Evolutionary conservation across 1,139 yeast genomes (phyloP).

Genomic region (Spencermartinsiella ligniputridi): DNA sequence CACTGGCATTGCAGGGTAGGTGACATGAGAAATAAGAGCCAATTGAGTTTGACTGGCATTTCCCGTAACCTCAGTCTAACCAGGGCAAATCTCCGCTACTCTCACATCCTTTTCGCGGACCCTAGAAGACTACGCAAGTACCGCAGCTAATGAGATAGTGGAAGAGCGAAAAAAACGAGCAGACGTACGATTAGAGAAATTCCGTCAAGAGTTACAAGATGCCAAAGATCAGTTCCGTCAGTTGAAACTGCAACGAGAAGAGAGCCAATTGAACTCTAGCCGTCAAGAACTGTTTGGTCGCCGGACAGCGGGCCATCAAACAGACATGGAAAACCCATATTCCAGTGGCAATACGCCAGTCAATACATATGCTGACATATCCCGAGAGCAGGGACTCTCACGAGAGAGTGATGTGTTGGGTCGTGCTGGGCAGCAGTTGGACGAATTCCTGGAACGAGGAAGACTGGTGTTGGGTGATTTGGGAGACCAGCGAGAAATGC

Average conservation of each 20-base stretch:
- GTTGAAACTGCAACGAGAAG: constrained; percentile 64
- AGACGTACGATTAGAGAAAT: constrained; percentile 53
- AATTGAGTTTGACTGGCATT: too few species aligned
- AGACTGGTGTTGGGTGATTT: constrained; percentile 80
- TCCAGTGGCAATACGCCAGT: constrained; percentile 14
- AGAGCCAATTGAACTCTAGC: constrained; percentile 42
- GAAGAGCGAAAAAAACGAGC: constrained; percentile 60
- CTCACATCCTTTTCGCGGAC: constrained; percentile 71
- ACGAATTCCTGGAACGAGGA: constrained; percentile 87
- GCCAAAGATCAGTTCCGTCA: constrained; percentile 55
- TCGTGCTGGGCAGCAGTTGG: constrained; percentile 76
- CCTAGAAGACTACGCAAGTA: constrained; percentile 66
- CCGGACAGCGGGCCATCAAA: constrained; percentile 29
- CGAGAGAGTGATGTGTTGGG: constrained; percentile 63
- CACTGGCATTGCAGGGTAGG: constrained; percentile 64
- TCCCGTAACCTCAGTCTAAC: not conserved
- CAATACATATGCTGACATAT: constrained; percentile 18
- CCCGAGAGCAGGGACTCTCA: constrained; percentile 57
- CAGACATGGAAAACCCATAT: constrained; percentile 54
- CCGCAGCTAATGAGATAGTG: constrained; percentile 57
- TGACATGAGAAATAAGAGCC: not conserved
- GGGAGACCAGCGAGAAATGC: constrained; percentile 74
- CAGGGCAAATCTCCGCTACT: constrained; percentile 74
- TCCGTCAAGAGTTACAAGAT: constrained; percentile 56
- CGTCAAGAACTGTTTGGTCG: constrained; percentile 62